phyloP scores from a whole-genome alignment of 306 rosid species.

The Argentina anserina region DNA sequence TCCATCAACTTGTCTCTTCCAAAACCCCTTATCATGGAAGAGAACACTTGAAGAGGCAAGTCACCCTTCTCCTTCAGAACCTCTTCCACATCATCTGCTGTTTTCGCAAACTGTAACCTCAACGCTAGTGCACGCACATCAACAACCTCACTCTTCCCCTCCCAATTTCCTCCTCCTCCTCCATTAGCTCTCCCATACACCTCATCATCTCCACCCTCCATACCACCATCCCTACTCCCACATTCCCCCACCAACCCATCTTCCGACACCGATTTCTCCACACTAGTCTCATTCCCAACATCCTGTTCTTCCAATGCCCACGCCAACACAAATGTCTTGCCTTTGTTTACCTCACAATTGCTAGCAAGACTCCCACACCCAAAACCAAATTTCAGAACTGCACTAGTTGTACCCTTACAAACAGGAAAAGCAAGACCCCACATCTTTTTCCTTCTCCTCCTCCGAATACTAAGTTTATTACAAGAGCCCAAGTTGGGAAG shows the following conservation, averaged over 20 bases:
- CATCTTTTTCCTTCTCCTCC: constrained; percentile 39
- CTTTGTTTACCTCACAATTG: constrained; percentile 35
- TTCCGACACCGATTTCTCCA: constrained; percentile 25
- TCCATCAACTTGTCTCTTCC: constrained; percentile 70
- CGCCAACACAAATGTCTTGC: constrained; percentile 43
- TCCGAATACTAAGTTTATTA: constrained; percentile 16
- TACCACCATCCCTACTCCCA: constrained; percentile 26
- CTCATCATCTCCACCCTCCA: constrained; percentile 24
- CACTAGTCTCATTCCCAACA: constrained; percentile 33
- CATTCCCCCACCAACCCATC: constrained; percentile 20
- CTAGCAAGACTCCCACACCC: constrained; percentile 42
- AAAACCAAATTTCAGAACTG: constrained; percentile 34
- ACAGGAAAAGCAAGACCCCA: constrained; percentile 35
- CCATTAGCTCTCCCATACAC: constrained; percentile 17
- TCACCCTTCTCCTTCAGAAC: constrained; percentile 66
- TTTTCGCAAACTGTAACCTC: constrained; percentile 52
- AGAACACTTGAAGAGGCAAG: constrained; percentile 80
- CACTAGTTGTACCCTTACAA: constrained; percentile 27
- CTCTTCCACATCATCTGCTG: constrained; percentile 66
- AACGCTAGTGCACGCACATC: constrained; percentile 67
- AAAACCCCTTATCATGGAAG: constrained; percentile 69
- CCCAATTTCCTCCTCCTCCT: constrained; percentile 20
- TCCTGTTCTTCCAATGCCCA: constrained; percentile 51
- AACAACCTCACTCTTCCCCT: constrained; percentile 31
- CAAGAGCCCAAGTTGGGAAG: constrained; percentile 30